Evolutionary conservation across 1,284 basidiomycete genomes (phyloP).

Genomic region (Mycena sp.): DNA sequence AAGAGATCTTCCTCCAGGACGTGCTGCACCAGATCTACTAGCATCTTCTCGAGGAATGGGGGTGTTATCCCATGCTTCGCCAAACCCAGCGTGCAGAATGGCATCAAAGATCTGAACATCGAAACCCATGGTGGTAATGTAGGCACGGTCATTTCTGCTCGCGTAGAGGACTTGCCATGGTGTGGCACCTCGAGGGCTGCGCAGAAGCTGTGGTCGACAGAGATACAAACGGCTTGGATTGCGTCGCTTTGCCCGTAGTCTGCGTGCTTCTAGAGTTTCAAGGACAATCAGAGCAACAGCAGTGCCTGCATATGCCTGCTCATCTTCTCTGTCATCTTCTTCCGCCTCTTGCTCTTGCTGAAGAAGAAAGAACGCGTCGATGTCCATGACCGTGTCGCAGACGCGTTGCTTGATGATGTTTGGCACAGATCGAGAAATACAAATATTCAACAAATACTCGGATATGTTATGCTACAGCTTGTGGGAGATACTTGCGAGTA

Average conservation of each 20-base stretch:
- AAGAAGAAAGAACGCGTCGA: too few species aligned
- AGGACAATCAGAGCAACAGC: constrained; percentile 6
- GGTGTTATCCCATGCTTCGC: constrained; percentile 42
- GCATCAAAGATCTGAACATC: constrained; percentile 49
- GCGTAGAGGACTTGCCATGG: constrained; percentile 48
- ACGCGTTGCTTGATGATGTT: too few species aligned
- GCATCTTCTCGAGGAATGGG: too few species aligned
- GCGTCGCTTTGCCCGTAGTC: not conserved
- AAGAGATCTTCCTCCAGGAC: constrained; percentile 26
- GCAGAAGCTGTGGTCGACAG: not conserved
- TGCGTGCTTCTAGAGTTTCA: not conserved
- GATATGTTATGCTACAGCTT: too few species aligned
- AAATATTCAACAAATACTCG: too few species aligned
- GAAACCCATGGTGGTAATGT: constrained; percentile 58
- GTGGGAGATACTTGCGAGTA: too few species aligned
- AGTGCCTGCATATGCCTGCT: too few species aligned
- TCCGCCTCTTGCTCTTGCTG: too few species aligned
- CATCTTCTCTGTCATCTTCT: too few species aligned
- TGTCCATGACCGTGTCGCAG: too few species aligned
- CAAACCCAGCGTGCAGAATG: constrained; percentile 50
- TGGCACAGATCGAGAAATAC: too few species aligned
- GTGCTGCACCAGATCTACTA: constrained; percentile 36
- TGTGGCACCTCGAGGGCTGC: constrained; percentile 30
- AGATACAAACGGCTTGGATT: not conserved
- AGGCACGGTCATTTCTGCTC: constrained; percentile 48